Conservation (phyloP, 306 rosid species). For the Quercus wislizeni region DNA sequence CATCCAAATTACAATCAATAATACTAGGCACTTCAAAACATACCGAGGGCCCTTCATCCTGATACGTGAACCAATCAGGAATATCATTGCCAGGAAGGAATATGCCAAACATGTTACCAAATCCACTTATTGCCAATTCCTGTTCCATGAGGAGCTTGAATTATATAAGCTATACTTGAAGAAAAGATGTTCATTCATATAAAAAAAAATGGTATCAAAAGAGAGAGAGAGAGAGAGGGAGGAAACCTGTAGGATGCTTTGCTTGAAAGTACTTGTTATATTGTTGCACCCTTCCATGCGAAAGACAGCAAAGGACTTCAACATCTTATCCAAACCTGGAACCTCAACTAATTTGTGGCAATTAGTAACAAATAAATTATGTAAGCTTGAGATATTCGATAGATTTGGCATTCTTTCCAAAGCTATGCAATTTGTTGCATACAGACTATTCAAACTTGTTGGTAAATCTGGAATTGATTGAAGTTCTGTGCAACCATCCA, state of each 20-base stretch:
- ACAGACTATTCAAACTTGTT: too few relatives aligned
- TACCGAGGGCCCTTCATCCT: too few relatives aligned
- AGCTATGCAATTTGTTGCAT: neutral
- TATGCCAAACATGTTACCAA: too few relatives aligned
- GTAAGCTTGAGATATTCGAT: neutral
- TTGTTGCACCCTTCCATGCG: conserved; percentile 21
- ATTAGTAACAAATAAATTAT: neutral
- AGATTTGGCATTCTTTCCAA: conserved; percentile 16
- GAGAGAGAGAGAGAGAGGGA: neutral
- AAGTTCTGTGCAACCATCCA: neutral
- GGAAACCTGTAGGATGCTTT: conserved; percentile 24
- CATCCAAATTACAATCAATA: too few relatives aligned
- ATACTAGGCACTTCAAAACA: too few relatives aligned
- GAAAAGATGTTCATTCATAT: too few relatives aligned
- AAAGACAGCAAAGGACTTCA: neutral
- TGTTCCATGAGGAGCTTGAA: too few relatives aligned
- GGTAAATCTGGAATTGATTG: neutral
- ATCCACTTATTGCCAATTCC: too few relatives aligned
- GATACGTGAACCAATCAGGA: too few relatives aligned
- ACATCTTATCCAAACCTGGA: conserved; percentile 22
- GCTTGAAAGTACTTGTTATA: neutral
- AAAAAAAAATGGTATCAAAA: too few relatives aligned
- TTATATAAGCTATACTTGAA: too few relatives aligned
- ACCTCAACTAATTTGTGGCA: conserved; percentile 10
- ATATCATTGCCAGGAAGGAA: too few relatives aligned